Base-by-base conservation (phyloP, 208 protist species). In the Sergeia podlipaevii region DNA sequence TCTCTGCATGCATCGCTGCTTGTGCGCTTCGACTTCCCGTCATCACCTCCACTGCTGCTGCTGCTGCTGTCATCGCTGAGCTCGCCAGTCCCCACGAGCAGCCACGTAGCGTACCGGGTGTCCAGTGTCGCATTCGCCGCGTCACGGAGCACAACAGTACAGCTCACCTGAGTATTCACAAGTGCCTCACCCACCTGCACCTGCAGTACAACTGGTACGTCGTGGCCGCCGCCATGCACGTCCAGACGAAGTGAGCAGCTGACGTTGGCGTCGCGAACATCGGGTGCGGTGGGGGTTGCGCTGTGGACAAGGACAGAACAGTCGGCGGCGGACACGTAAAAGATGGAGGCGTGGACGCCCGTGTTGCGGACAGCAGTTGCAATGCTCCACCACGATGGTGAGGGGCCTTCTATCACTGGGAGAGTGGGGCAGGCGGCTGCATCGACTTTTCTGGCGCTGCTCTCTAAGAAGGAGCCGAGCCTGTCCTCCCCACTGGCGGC, bases 311-410 rank as follows among this genome's bases (percentile, higher is more conserved):
- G 47, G 8, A 49, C 34, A 38, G n/a, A n/a, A n/a, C n/a, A n/a
- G n/a, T n/a, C n/a, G n/a, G n/a, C n/a, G n/a, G n/a, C n/a, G n/a
- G n/a, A n/a, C 39, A 77, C 6, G 1, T 41, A 50, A 42, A 68
- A 77, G 36, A 58, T 37, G 46, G 64, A 20, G n/a, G 21, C 45
- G n/a, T 55, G n/a, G 5, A 2, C 51, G 0, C 70, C 70, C 3
- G 48, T 72, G 32, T 77, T 77, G 30, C 28, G 38, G n/a, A 72
- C 64, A n/a, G n/a, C n/a, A n/a, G n/a, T n/a, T n/a, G n/a, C n/a
- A n/a, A n/a, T n/a, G n/a, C n/a, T n/a, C n/a, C n/a, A n/a, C n/a
- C n/a, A n/a, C n/a, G n/a, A n/a, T n/a, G n/a, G n/a, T n/a, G n/a
- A n/a, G n/a, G n/a, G n/a, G n/a, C n/a, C n/a, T n/a, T n/a, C n/a